These are phyloP conservation scores for Colletotrichum noveboracense DNA, from an alignment of 2,329 filamentous ascomycete genomes.

Conservation along the genomic window DNA sequence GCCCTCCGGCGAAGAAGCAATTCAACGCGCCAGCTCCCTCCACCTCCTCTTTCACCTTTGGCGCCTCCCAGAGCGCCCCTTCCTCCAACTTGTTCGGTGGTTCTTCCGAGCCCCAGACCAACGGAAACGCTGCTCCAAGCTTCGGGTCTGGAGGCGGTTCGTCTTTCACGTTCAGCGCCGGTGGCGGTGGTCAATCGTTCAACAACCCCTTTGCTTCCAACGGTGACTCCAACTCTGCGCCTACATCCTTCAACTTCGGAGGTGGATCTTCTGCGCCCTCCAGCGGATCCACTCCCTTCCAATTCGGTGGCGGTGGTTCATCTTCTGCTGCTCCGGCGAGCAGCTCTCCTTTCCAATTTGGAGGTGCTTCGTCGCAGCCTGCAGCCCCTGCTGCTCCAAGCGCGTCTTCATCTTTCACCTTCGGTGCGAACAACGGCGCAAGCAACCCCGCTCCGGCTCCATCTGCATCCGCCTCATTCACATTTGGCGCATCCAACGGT, in stretches of 20 bases:
- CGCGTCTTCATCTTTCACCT: slow-evolving; percentile 26
- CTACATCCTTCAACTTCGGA: slow-evolving; percentile 42
- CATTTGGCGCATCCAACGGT: slow-evolving; percentile 17
- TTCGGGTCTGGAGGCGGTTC: slow-evolving; percentile 31
- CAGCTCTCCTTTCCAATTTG: slow-evolving; percentile 23
- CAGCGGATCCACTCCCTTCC: slow-evolving; percentile 34
- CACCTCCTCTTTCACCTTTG: slow-evolving; percentile 42
- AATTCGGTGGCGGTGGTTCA: slow-evolving; percentile 40
- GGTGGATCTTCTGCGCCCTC: slow-evolving; percentile 24
- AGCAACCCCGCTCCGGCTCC: slow-evolving; percentile 5
- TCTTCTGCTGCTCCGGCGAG: slow-evolving; percentile 13
- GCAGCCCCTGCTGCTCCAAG: slow-evolving; percentile 4
- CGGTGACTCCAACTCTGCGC: slow-evolving; percentile 27
- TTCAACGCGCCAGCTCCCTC: slow-evolving; percentile 36
- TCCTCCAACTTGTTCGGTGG: slow-evolving; percentile 11
- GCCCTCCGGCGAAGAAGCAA: slow-evolving; percentile 40
- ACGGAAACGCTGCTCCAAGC: slow-evolving; percentile 27
- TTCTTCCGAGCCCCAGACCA: slow-evolving; percentile 10
- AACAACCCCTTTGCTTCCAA: slow-evolving; percentile 45
- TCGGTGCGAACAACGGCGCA: slow-evolving; percentile 21
- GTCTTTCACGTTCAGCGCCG: slow-evolving; percentile 26
- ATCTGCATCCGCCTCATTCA: slow-evolving; percentile 26
- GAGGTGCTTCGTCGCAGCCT: slow-evolving; percentile 7
- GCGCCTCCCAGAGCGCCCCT: slow-evolving; percentile 29
- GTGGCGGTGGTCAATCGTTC: slow-evolving; percentile 31